Conservation (phyloP, 2,329 filamentous ascomycete species). For the Colletotrichum siamense region DNA sequence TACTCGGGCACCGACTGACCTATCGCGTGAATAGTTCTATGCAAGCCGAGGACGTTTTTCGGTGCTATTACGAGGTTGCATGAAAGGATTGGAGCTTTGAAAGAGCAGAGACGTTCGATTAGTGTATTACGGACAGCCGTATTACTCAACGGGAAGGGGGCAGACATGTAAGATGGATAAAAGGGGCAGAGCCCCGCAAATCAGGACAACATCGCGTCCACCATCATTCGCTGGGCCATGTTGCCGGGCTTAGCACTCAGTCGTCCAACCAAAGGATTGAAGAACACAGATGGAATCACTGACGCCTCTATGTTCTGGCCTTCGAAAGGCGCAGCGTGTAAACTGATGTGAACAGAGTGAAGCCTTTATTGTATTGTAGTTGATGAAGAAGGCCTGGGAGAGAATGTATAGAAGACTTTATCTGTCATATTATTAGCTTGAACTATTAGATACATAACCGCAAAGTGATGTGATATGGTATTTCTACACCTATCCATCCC, state of each 20-base stretch:
- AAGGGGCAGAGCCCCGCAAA: neutral
- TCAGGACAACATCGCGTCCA: neutral
- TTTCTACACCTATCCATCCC: too few species aligned
- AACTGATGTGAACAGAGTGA: too few species aligned
- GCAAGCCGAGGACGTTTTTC: neutral
- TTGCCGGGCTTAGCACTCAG: neutral
- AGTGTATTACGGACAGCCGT: neutral
- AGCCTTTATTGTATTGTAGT: too few species aligned
- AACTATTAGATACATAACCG: too few species aligned
- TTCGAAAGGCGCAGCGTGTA: too few species aligned
- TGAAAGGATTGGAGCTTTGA: neutral
- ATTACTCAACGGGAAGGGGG: neutral
- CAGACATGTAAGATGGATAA: neutral
- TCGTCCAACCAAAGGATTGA: neutral
- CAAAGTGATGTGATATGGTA: too few species aligned
- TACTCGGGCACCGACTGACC: neutral
- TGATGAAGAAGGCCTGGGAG: too few species aligned
- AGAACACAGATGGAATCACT: neutral
- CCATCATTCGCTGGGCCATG: neutral
- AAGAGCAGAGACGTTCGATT: neutral
- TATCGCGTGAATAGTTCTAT: neutral
- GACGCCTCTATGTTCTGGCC: neutral
- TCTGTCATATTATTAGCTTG: fast-evolving
- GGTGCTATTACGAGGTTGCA: neutral
- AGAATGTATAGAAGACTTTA: too few species aligned